phyloP scores from a whole-genome alignment of 2,329 filamentous ascomycete genomes.

The Colletotrichum tofieldiae region DNA sequence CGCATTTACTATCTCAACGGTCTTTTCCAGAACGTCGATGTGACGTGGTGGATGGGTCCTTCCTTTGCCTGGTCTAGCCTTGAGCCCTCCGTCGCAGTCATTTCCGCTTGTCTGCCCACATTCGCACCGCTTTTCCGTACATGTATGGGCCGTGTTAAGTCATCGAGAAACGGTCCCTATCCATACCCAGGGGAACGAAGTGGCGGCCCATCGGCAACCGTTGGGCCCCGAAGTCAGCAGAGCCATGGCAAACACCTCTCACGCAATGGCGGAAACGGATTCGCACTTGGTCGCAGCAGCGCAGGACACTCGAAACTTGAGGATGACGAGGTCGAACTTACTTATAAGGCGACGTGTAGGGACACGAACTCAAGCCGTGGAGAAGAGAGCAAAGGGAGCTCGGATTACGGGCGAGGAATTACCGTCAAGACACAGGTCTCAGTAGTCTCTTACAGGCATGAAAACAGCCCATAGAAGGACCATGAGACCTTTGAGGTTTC shows the following conservation, averaged over 20 bases:
- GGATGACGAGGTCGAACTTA: conserved; percentile 19
- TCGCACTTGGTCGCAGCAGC: background rate
- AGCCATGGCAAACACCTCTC: background rate
- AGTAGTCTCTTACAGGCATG: conserved; percentile 8
- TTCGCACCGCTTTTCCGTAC: conserved; percentile 48
- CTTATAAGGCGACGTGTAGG: background rate
- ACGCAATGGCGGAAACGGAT: background rate
- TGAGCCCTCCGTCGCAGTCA: conserved; percentile 57
- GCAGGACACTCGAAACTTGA: background rate
- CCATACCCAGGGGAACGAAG: conserved; percentile 6
- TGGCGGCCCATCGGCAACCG: background rate
- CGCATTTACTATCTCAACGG: conserved; percentile 25
- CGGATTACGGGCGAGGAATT: conserved; percentile 5
- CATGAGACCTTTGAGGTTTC: too few relatives aligned
- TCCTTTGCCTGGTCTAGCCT: conserved; percentile 56
- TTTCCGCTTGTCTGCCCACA: conserved; percentile 58
- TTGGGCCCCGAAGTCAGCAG: background rate
- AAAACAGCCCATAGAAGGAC: background rate
- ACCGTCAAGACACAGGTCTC: conserved; percentile 9
- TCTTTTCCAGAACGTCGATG: conserved; percentile 20
- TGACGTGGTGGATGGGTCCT: conserved; percentile 39
- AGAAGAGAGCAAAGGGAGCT: conserved; percentile 1
- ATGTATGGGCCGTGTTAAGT: conserved; percentile 10
- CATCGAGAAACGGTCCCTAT: conserved; percentile 5
- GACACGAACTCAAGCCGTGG: conserved; percentile 14